phyloP scores from a whole-genome alignment of 208 protist species.

The Crithidia bombi region DNA sequence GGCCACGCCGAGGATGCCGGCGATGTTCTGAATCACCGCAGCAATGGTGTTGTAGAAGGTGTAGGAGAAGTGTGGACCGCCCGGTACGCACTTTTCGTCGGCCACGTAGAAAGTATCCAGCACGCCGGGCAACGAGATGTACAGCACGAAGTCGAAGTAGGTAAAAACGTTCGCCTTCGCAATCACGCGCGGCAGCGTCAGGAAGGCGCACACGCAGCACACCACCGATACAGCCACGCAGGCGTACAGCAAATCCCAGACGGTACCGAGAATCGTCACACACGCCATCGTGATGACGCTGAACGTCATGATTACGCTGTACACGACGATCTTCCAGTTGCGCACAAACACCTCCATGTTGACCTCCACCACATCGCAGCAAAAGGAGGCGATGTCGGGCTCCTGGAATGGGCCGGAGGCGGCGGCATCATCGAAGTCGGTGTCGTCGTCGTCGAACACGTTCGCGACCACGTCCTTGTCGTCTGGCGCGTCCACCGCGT shows the following conservation, averaged over 20 bases:
- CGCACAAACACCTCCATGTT: too few relatives aligned
- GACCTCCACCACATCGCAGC: too few relatives aligned
- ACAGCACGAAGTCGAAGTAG: conserved; percentile 52
- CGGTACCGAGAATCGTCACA: conserved; percentile 39
- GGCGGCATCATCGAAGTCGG: neutral
- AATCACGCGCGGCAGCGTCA: conserved; percentile 39
- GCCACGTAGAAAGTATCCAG: conserved; percentile 60
- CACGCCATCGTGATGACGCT: conserved; percentile 40
- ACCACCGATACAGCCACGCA: conserved; percentile 31
- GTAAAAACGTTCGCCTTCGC: conserved; percentile 45
- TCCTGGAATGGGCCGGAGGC: conserved; percentile 31
- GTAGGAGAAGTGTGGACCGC: conserved; percentile 64
- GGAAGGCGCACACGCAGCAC: conserved; percentile 27
- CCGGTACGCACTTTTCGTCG: conserved; percentile 32
- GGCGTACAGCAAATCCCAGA: conserved; percentile 33
- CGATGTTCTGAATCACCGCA: conserved; percentile 41
- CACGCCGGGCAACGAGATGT: conserved; percentile 53
- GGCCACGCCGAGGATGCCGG: conserved; percentile 30
- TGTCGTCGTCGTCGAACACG: conserved; percentile 9
- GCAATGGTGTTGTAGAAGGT: conserved; percentile 62
- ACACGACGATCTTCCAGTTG: conserved; percentile 49
- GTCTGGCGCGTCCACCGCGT: neutral
- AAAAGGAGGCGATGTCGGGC: conserved; percentile 24
- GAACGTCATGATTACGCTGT: conserved; percentile 45
- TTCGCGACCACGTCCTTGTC: neutral